A percentile compares a stretch with the other conserved stretches of the same genome.
These are phyloP conservation scores for Eucalyptus leucophloia DNA, from an alignment of 345 rosid genomes.

Conservation along the genomic window DNA sequence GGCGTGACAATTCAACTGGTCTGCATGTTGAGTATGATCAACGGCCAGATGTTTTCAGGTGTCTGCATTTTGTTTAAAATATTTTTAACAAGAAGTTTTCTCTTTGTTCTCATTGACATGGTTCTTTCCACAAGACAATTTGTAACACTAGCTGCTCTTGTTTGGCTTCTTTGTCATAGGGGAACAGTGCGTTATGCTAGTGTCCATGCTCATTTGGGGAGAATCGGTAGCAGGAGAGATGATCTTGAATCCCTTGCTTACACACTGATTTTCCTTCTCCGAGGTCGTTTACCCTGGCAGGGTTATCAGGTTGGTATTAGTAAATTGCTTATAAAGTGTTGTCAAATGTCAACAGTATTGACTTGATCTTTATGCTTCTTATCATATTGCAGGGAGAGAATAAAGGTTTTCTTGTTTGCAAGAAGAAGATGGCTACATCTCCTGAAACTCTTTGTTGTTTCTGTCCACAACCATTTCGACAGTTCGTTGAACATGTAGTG, in stretches of 20 bases:
- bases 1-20: constrained; percentile 47
- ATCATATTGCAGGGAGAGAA: constrained; percentile 43
- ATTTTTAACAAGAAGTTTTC: neutral
- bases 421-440: constrained; percentile 69
- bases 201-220: constrained; percentile 73
- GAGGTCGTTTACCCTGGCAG: constrained; percentile 82
- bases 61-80: neutral
- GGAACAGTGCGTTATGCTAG: constrained; percentile 83
- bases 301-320: constrained; percentile 46
- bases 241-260: constrained; percentile 87
- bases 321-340: neutral
- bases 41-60: constrained; percentile 81
- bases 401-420: constrained; percentile 62
- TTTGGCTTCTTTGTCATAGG: constrained; percentile 12
- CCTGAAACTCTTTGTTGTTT: constrained; percentile 45
- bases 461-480: constrained; percentile 51
- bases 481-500: constrained; percentile 57
- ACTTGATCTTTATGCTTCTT: neutral
- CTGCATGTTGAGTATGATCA: constrained; percentile 66
- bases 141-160: neutral
- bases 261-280: constrained; percentile 64
- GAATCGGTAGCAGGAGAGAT: constrained; percentile 69
- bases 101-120: neutral
- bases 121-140: neutral
- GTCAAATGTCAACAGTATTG: neutral